A percentile compares a stretch with the other conserved stretches of the same genome.
Conservation (phyloP, 1,139 yeast species). For the Lodderomyces metapsilosis region DNA sequence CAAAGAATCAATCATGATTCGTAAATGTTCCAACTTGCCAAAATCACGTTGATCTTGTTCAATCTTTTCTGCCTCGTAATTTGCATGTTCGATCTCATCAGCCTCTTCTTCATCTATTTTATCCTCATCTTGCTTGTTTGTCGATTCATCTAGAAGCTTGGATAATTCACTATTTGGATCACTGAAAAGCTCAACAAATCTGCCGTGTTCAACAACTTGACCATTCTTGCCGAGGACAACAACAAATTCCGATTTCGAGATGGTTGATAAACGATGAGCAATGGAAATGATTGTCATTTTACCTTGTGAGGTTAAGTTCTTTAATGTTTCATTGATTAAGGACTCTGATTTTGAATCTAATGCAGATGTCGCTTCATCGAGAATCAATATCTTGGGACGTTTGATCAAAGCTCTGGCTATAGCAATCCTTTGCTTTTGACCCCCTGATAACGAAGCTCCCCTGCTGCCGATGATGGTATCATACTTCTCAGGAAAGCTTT, state of each 20-base stretch:
- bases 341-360: conserved; percentile 73
- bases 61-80: conserved; percentile 27
- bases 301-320: conserved; percentile 50
- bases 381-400: conserved; percentile 57
- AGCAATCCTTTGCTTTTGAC: conserved; percentile 89
- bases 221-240: conserved; percentile 54
- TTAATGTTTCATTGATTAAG: conserved; percentile 58
- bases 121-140: conserved; percentile 22
- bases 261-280: conserved; percentile 88
- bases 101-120: conserved; percentile 21
- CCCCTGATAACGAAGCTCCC: conserved; percentile 71
- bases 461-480: conserved; percentile 54
- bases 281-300: conserved; percentile 86
- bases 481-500: conserved; percentile 50
- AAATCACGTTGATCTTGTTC: conserved; percentile 20
- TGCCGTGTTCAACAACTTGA: conserved; percentile 42
- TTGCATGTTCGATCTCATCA: conserved; percentile 23
- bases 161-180: conserved; percentile 45
- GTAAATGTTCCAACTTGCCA: conserved; percentile 30
- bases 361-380: conserved; percentile 83
- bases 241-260: conserved; percentile 52
- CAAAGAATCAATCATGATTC: conserved; percentile 38
- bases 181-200: conserved; percentile 43
- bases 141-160: conserved; percentile 41
- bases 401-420: conserved; percentile 77